Evolutionary conservation across 495 filamentous ascomycete genomes (phyloP), one percentile per base, ranked within the genome.

Genomic region (Staphylotrichum longicolle): DNA sequence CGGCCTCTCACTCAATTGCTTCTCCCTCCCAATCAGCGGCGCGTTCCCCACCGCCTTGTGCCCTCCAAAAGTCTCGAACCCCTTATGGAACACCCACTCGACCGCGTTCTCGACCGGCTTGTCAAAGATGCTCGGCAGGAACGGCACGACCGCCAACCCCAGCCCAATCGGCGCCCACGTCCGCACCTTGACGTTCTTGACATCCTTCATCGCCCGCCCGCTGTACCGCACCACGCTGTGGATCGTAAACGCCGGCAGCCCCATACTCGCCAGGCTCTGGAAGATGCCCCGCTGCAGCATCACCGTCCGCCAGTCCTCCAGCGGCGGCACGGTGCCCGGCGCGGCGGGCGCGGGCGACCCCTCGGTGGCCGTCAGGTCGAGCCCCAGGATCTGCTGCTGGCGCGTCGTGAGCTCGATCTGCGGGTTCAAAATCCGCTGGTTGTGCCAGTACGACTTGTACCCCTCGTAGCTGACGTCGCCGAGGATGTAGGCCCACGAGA

Each of bases 391-490:
- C 52, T 74, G 68, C 65, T 74, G 70, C 59, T 74, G 69, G 12
- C 70, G 78, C 32, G 69, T 66, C 9, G 77, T 74, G 8, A 81
- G 68, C 53, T 75, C 68, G 8, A 80, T 12, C 15, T 77, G 70
- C 14, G 84, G 83, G 64, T 86, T 79, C 39, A 81, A 66, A 12
- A 72, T 70, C 2, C 75, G 80, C 68, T 92, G 88, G 71, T 97
- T 96, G 42, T 86, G 86, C 68, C 86, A 77, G 69, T 96, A 98
- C 11, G 93, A 87, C 70, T 96, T 97, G 79, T 98, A 98, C 6
- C 94, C 94, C 74, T 98, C 94, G 69, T 98, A 85, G 56, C 83
- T 80, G 56, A 97, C 93, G 68, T 98, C 94, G 63, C 94, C 93
- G 54, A 90, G 74, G 48, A 98, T 80, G 70, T 98, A 98, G 20